phyloP scores from a whole-genome alignment of 805 yeast species.

The Cyberlindnera suaveolens region DNA sequence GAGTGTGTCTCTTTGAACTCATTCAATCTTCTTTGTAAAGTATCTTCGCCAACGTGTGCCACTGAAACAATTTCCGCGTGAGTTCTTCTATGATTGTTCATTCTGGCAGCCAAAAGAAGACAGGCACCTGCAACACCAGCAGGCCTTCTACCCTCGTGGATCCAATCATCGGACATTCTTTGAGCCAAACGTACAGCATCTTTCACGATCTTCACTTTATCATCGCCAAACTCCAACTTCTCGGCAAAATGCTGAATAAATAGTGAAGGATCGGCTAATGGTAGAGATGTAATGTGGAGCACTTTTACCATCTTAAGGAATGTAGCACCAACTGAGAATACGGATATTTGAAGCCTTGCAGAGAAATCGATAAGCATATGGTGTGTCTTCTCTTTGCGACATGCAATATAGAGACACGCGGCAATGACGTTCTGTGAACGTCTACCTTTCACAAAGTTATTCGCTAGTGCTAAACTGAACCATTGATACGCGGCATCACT shows the following conservation, averaged over 20 bases:
- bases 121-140: conserved; percentile 99
- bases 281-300: conserved; percentile 68
- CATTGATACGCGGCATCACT: conserved; percentile 84
- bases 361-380: conserved; percentile 96
- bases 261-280: conserved; percentile 89
- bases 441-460: conserved; percentile 95
- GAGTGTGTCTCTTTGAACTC: conserved; percentile 80
- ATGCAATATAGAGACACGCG: conserved; percentile 90
- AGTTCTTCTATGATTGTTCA: conserved; percentile 90
- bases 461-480: conserved; percentile 80
- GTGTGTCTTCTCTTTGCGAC: conserved; percentile 84
- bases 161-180: conserved; percentile 93
- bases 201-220: conserved; percentile 64
- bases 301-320: conserved; percentile 88
- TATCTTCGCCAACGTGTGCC: conserved; percentile 91
- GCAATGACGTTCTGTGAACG: conserved; percentile 92
- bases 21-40: conserved; percentile 81
- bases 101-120: conserved; percentile 85
- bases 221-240: conserved; percentile 72
- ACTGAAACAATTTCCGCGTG: conserved; percentile 93
- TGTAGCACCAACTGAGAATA: conserved; percentile 93
- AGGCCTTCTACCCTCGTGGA: conserved; percentile 93
- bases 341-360: conserved; percentile 82
- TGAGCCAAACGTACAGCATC: conserved; percentile 87
- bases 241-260: conserved; percentile 94